Conservation (phyloP, 148 eudicot genomes). For the Amaranthus palmeri region DNA sequence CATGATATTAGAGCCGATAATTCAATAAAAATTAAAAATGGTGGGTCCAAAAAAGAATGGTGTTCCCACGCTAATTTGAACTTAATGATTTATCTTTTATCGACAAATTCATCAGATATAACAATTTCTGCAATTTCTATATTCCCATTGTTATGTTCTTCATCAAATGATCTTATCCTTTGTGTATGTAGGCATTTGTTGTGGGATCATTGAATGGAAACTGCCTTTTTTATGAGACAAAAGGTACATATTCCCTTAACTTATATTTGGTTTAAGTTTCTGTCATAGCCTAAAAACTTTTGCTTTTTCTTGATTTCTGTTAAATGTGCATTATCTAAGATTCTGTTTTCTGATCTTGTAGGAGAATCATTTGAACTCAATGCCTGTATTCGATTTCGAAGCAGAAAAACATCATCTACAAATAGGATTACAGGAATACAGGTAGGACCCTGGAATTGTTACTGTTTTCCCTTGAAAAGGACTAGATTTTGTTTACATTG, state of each 20-base stretch:
- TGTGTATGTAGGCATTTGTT: conserved; percentile 48
- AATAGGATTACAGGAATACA: conserved; percentile 69
- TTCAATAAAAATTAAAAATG: too few relatives aligned
- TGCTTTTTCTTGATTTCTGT: background rate
- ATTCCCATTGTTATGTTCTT: background rate
- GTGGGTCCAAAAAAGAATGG: too few relatives aligned
- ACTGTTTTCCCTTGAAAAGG: background rate
- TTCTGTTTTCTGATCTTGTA: conserved; percentile 23
- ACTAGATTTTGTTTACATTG: background rate
- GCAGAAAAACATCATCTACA: conserved; percentile 38
- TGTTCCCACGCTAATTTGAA: too few relatives aligned
- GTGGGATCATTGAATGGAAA: conserved; percentile 65
- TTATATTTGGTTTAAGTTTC: background rate
- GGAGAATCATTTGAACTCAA: conserved; percentile 39
- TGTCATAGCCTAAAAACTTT: background rate
- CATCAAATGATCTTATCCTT: conserved; percentile 11
- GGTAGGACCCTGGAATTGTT: conserved; percentile 30
- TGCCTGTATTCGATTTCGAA: conserved; percentile 34
- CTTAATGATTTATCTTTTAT: too few relatives aligned
- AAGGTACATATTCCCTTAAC: conserved; percentile 33
- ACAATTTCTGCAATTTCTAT: background rate
- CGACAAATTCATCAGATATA: too few relatives aligned
- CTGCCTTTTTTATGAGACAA: conserved; percentile 60
- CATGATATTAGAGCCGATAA: too few relatives aligned
- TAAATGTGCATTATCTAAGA: conserved; percentile 11